Conservation (phyloP, 2,329 filamentous ascomycete species). For the Trichoderma koningiopsis region DNA sequence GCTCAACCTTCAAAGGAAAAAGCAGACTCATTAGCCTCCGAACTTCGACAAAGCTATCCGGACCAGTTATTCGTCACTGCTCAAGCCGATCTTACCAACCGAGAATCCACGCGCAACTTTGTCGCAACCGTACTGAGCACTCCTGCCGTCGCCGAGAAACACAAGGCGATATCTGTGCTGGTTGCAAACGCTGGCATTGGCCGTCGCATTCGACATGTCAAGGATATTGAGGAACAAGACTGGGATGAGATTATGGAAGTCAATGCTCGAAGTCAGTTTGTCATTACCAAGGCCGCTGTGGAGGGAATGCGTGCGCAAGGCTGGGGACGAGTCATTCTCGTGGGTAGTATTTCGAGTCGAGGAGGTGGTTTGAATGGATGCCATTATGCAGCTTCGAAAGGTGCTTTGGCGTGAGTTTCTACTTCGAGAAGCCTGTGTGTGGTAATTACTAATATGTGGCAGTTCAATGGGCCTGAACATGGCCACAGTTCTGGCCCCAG, state of each 20-base stretch:
- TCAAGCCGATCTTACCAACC: neutral
- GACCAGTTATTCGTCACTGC: neutral
- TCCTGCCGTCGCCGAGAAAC: neutral
- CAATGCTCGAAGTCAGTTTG: neutral
- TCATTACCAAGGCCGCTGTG: neutral
- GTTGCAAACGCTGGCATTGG: slow-evolving; percentile 9
- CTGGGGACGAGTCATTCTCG: slow-evolving; percentile 2
- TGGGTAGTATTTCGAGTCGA: neutral
- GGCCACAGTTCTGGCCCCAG: neutral
- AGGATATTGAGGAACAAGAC: neutral
- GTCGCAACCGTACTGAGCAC: neutral
- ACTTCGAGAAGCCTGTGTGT: neutral
- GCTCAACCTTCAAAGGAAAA: neutral
- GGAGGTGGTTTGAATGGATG: neutral
- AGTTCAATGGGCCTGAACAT: neutral
- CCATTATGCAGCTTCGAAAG: neutral
- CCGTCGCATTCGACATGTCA: neutral
- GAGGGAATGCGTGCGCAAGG: neutral
- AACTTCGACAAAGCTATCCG: neutral
- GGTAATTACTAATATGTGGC: neutral
- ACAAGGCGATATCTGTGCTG: slow-evolving; percentile 1
- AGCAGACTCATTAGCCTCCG: neutral
- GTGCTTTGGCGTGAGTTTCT: neutral
- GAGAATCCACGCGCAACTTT: neutral
- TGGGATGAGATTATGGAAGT: neutral